phyloP scores from a whole-genome alignment of 192 early-diverging fungal species.

The Geranomyces michiganensis region DNA sequence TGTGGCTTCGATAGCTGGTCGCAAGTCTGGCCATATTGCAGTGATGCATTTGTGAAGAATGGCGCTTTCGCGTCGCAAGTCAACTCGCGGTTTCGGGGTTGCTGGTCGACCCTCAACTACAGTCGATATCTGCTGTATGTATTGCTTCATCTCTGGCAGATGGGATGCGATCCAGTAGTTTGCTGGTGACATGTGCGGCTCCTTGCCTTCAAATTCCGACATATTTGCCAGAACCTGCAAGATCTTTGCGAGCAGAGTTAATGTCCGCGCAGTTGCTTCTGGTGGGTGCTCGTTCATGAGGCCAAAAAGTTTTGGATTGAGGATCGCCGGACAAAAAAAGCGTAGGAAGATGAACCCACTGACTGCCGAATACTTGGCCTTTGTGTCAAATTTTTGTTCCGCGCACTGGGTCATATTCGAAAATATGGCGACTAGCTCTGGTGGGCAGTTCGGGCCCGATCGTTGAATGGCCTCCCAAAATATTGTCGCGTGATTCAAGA shows the following conservation, averaged over 20 bases:
- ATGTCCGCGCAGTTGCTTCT: slow-evolving; percentile 47
- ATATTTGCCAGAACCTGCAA: slow-evolving; percentile 65
- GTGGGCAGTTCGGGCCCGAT: slow-evolving; percentile 44
- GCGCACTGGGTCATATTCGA: slow-evolving; percentile 21
- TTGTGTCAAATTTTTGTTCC: slow-evolving; percentile 10
- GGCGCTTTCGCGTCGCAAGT: slow-evolving; percentile 28
- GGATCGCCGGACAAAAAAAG: slow-evolving; percentile 64
- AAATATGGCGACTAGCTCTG: slow-evolving; percentile 28
- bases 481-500: slow-evolving; percentile 41
- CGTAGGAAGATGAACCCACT: slow-evolving; percentile 64
- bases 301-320: slow-evolving; percentile 54
- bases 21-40: slow-evolving; percentile 15
- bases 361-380: slow-evolving; percentile 46
- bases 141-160: slow-evolving; percentile 21
- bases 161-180: slow-evolving; percentile 27
- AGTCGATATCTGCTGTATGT: slow-evolving; percentile 26
- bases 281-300: slow-evolving; percentile 47
- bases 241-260: slow-evolving; percentile 63
- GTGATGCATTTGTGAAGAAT: slow-evolving; percentile 27
- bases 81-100: slow-evolving; percentile 25
- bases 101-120: slow-evolving; percentile 3
- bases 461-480: slow-evolving; percentile 51
- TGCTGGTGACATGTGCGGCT: slow-evolving; percentile 53
- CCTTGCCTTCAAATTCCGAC: slow-evolving; percentile 59
- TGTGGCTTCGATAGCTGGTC: not conserved